These are phyloP conservation scores for Ganoderma multipileum DNA, from an alignment of 1,284 basidiomycete species.

Conservation along the genomic window DNA sequence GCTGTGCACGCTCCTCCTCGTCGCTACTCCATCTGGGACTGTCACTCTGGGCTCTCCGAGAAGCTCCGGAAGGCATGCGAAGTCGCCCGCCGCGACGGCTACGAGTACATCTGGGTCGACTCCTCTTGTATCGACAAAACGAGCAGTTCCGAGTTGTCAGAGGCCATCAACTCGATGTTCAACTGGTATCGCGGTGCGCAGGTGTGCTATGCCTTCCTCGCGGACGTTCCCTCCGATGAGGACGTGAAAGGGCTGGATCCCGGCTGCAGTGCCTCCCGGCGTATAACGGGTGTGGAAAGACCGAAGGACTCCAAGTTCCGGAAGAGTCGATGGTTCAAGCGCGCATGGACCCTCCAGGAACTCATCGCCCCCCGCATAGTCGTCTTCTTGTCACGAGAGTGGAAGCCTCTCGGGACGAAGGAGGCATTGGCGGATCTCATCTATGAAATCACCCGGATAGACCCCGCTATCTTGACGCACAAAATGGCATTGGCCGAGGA, in stretches of 20 bases:
- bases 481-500: not conserved
- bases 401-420: not conserved
- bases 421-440: not conserved
- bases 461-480: not conserved
- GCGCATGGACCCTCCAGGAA: slow-evolving; percentile 13
- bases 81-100: slow-evolving; percentile 4
- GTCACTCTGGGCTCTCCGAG: too few species aligned
- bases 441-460: not conserved
- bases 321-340: not conserved
- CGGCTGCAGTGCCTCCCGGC: too few species aligned
- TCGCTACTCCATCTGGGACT: too few species aligned
- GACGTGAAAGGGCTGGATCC: not conserved
- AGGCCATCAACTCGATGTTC: slow-evolving; percentile 16
- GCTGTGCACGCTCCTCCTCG: too few species aligned
- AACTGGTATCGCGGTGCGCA: slow-evolving; percentile 2
- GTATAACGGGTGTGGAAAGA: too few species aligned
- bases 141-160: slow-evolving; percentile 12
- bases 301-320: not conserved
- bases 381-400: slow-evolving; percentile 2
- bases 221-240: slow-evolving; percentile 1
- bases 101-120: slow-evolving; percentile 11
- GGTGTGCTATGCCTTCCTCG: slow-evolving; percentile 14
- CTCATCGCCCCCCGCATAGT: slow-evolving; percentile 6
- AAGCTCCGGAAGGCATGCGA: not conserved
- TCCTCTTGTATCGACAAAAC: slow-evolving; percentile 19